These are phyloP conservation scores for Meyerozyma athensensis DNA, from an alignment of 1,139 yeast genomes.

Conservation along the genomic window DNA sequence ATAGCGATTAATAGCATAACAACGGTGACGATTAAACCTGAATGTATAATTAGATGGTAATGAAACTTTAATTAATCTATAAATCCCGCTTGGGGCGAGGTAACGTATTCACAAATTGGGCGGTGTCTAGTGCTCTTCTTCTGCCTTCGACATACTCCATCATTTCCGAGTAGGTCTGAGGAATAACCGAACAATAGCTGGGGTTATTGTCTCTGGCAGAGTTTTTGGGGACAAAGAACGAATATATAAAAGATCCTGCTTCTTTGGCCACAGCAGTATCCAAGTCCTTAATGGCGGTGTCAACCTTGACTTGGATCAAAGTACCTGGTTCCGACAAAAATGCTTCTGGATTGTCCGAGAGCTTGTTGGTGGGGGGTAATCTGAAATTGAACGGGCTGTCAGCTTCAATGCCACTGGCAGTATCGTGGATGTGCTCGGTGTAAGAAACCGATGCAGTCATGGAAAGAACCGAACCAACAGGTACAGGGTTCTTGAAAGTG, in stretches of 20 bases:
- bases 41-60: constrained; percentile 3
- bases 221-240: constrained; percentile 72
- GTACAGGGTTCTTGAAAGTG: constrained; percentile 88
- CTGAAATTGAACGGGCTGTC: constrained; percentile 46
- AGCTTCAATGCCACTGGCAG: constrained; percentile 23
- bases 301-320: constrained; percentile 82
- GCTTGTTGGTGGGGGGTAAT: constrained; percentile 51
- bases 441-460: constrained; percentile 80
- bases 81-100: constrained; percentile 13
- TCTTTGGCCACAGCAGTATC: constrained; percentile 58
- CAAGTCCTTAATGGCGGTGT: constrained; percentile 67
- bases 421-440: constrained; percentile 66
- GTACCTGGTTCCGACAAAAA: constrained; percentile 79
- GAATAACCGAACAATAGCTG: constrained; percentile 66
- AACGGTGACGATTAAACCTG: not conserved
- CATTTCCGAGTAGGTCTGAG: constrained; percentile 88
- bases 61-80: constrained; percentile 4
- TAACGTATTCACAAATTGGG: constrained; percentile 53
- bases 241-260: constrained; percentile 83
- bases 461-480: constrained; percentile 84
- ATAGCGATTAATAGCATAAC: constrained; percentile 23
- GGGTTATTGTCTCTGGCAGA: constrained; percentile 30
- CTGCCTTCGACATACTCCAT: constrained; percentile 87
- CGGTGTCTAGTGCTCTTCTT: constrained; percentile 83
- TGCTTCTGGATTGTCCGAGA: constrained; percentile 50